These are phyloP conservation scores for Kodamaea leandrae DNA, from an alignment of 805 yeast genomes.

Conservation along the genomic window DNA sequence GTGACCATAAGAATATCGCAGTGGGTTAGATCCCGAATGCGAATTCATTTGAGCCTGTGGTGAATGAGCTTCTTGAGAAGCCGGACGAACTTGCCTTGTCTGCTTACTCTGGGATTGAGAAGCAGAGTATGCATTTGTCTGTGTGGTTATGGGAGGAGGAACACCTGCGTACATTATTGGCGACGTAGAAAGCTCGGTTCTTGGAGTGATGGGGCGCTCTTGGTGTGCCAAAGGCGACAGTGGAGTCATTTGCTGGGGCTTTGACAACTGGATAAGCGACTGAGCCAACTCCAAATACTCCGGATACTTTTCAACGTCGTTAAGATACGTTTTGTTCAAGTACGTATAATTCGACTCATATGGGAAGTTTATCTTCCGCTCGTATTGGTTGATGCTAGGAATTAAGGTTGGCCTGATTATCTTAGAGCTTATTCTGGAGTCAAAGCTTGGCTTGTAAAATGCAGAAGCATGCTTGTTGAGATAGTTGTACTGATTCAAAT, in stretches of 20 bases:
- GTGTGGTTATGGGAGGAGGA: slow-evolving; percentile 8
- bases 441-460: slow-evolving; percentile 33
- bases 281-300: slow-evolving; percentile 49
- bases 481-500: slow-evolving; percentile 29
- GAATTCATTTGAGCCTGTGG: neutral
- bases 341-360: slow-evolving; percentile 53
- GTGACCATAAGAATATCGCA: neutral
- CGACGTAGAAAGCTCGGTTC: slow-evolving; percentile 5
- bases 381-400: slow-evolving; percentile 20
- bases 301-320: slow-evolving; percentile 48
- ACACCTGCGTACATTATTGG: slow-evolving; percentile 9
- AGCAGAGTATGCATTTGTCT: neutral
- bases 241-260: slow-evolving; percentile 12
- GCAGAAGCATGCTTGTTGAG: slow-evolving; percentile 17
- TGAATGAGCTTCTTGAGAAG: too few species aligned
- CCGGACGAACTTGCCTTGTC: neutral
- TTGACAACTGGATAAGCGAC: slow-evolving; percentile 36
- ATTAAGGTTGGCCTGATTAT: slow-evolving; percentile 18
- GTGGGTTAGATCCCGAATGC: neutral
- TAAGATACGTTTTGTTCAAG: slow-evolving; percentile 46
- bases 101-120: neutral
- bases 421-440: slow-evolving; percentile 35
- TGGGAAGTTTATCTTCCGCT: slow-evolving; percentile 48
- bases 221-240: slow-evolving; percentile 6
- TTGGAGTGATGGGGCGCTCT: neutral